These are phyloP conservation scores for Chlorella sp. DNA, from an alignment of 139 green algal species.

Conservation along the genomic window DNA sequence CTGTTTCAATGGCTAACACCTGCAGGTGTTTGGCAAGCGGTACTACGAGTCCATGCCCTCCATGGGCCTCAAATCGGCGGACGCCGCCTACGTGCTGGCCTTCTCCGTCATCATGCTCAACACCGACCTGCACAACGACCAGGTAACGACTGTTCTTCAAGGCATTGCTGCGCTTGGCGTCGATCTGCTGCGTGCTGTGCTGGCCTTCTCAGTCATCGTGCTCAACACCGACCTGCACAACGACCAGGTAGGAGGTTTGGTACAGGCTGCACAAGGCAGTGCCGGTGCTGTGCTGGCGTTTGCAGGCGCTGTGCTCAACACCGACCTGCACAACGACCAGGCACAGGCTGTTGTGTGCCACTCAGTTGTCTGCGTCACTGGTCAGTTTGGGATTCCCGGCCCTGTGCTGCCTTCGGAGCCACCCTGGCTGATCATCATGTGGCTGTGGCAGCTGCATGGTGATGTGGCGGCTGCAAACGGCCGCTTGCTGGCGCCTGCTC, in stretches of 20 bases:
- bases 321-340: constrained; percentile 86
- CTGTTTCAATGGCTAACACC: too few species aligned
- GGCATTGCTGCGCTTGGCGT: too few species aligned
- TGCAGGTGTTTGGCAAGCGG: constrained; percentile 53
- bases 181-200: too few species aligned
- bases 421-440: too few species aligned
- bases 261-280: too few species aligned
- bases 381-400: too few species aligned
- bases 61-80: constrained; percentile 54
- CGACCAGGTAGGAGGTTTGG: constrained; percentile 51
- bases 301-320: constrained; percentile 90
- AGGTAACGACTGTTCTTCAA: constrained; percentile 45
- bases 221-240: constrained; percentile 92
- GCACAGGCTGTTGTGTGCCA: not conserved
- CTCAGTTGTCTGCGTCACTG: too few species aligned
- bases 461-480: too few species aligned
- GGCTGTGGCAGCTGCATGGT: too few species aligned
- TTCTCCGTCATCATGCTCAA: constrained; percentile 93
- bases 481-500: too few species aligned
- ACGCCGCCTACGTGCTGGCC: constrained; percentile 82
- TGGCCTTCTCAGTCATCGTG: constrained; percentile 85
- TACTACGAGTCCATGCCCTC: constrained; percentile 41
- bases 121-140: constrained; percentile 87
- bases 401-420: constrained; percentile 67
- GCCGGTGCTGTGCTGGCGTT: constrained; percentile 57